A percentile compares a stretch with the other conserved stretches of the same genome.
phyloP scores from a whole-genome alignment of 1,139 yeast species.

The Yamadazyma taylorii region DNA sequence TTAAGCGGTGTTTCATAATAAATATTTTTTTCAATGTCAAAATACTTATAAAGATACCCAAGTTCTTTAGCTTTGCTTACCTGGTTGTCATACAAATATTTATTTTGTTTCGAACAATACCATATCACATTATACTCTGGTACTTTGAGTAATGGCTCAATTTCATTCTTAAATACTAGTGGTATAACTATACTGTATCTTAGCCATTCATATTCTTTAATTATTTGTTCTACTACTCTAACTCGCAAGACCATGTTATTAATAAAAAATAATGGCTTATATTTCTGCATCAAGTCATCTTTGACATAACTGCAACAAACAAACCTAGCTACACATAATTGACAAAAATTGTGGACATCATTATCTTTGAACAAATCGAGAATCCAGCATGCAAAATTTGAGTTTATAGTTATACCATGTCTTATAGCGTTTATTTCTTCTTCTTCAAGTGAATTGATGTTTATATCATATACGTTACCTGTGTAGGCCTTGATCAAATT shows the following conservation, averaged over 20 bases:
- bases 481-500: no score
- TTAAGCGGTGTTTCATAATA: neutral
- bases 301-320: neutral
- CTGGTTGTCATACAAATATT: neutral
- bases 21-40: neutral
- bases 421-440: neutral
- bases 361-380: neutral
- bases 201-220: slow-evolving; percentile 2
- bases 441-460: neutral
- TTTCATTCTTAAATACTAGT: no score
- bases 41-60: neutral
- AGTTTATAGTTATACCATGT: neutral
- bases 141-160: slow-evolving; percentile 44
- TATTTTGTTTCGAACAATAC: neutral
- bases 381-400: neutral
- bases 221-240: neutral
- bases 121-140: slow-evolving; percentile 22
- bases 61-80: neutral
- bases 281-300: slow-evolving; percentile 1
- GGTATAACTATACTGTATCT: neutral
- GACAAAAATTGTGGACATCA: slow-evolving; percentile 1
- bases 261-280: slow-evolving; percentile 1
- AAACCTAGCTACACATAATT: slow-evolving; percentile 1
- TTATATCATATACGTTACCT: neutral
- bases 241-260: neutral